These are phyloP conservation scores for Ophiostoma perfectum DNA, from an alignment of 2,329 filamentous ascomycete genomes.

Conservation along the genomic window DNA sequence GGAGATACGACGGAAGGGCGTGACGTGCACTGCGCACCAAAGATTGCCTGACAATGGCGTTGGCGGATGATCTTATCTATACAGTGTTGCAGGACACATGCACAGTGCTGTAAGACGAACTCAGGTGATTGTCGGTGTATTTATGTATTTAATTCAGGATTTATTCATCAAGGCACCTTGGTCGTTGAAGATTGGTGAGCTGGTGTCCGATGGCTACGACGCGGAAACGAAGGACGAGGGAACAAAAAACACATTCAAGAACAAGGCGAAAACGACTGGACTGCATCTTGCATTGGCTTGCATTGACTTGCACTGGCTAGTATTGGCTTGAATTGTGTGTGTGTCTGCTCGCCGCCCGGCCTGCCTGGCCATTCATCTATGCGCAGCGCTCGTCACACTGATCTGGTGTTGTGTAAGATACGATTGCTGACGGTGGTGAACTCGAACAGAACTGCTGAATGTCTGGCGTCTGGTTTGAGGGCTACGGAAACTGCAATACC, in stretches of 20 bases:
- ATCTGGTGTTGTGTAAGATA: conserved; percentile 4
- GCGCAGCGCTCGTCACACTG: not conserved
- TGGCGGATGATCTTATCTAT: conserved; percentile 12
- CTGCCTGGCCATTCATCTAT: not conserved
- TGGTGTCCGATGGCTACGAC: not conserved
- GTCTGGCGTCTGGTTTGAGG: no score
- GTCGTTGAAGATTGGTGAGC: not conserved
- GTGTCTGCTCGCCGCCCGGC: not conserved
- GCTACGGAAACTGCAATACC: no score
- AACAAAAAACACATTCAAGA: not conserved
- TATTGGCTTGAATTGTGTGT: not conserved
- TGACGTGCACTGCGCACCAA: conserved; percentile 3
- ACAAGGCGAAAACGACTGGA: conserved; percentile 11
- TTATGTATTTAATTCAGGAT: not conserved
- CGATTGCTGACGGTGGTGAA: not conserved
- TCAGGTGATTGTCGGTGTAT: not conserved
- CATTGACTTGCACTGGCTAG: not conserved
- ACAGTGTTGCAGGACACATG: not conserved
- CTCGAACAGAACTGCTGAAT: not conserved
- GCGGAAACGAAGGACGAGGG: not conserved
- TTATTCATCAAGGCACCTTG: not conserved
- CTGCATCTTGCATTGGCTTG: conserved; percentile 9
- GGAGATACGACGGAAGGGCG: not conserved
- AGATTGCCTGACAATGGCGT: conserved; percentile 3
- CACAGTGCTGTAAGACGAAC: no score